These are phyloP conservation scores for Tylopilus balloui DNA, from an alignment of 768 basidiomycete genomes.

Conservation along the genomic window DNA sequence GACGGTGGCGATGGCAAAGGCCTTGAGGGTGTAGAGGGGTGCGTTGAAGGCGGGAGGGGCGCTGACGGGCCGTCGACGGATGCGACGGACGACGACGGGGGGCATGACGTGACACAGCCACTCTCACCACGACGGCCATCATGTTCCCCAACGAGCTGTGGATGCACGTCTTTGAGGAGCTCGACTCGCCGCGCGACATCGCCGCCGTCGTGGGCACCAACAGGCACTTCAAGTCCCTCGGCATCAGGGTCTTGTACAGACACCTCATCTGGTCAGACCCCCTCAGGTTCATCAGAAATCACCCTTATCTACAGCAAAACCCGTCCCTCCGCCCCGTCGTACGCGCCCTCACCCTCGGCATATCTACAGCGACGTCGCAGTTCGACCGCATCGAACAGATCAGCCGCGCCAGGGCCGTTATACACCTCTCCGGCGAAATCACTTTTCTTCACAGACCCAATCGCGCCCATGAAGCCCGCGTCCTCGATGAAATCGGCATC, in stretches of 20 bases:
- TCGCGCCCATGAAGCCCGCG: conserved; percentile 24
- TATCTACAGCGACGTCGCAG: conserved; percentile 20
- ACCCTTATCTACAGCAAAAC: conserved; percentile 14
- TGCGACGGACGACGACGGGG: not conserved
- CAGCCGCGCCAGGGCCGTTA: conserved; percentile 22
- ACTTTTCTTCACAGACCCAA: conserved; percentile 12
- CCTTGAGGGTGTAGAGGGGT: conserved; percentile 54
- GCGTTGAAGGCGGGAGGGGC: conserved; percentile 38
- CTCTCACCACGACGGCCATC: not conserved
- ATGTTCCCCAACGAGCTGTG: conserved; percentile 37
- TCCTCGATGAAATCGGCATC: conserved; percentile 21
- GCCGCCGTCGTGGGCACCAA: conserved; percentile 29
- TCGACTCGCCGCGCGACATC: conserved; percentile 30
- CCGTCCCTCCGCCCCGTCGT: conserved; percentile 8
- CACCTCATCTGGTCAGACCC: conserved; percentile 34
- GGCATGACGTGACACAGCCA: conserved; percentile 5
- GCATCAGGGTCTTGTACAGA: conserved; percentile 30
- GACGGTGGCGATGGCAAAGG: conserved; percentile 61
- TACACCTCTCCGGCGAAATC: conserved; percentile 18
- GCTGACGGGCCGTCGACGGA: too few relatives aligned
- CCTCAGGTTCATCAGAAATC: conserved; percentile 23
- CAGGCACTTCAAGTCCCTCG: conserved; percentile 31
- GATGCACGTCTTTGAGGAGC: conserved; percentile 35
- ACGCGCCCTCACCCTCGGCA: conserved; percentile 24
- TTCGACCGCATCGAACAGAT: conserved; percentile 28